Conservation (phyloP, 2,329 filamentous ascomycete species). For the Fusarium incarnatum region DNA sequence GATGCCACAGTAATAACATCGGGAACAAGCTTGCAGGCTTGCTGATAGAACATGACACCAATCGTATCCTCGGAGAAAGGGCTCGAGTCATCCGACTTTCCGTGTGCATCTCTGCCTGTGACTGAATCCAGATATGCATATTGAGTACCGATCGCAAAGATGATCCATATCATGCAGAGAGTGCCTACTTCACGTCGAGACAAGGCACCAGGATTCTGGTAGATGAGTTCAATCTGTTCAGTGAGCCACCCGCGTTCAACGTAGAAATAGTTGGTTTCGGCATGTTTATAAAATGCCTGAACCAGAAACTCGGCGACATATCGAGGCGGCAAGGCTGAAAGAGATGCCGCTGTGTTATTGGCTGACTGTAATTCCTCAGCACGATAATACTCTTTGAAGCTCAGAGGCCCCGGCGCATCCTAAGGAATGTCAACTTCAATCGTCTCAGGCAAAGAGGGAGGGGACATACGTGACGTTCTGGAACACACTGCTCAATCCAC, state of each 20-base stretch:
- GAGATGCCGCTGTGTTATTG: slow-evolving; percentile 53
- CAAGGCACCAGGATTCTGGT: slow-evolving; percentile 53
- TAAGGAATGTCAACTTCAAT: slow-evolving; percentile 18
- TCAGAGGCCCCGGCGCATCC: slow-evolving; percentile 46
- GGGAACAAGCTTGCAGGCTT: slow-evolving; percentile 64
- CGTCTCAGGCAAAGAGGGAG: background rate
- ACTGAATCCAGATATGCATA: slow-evolving; percentile 61
- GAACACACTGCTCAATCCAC: slow-evolving; percentile 59
- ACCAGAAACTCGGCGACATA: slow-evolving; percentile 61
- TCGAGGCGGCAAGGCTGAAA: slow-evolving; percentile 58
- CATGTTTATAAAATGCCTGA: slow-evolving; percentile 61
- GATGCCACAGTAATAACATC: slow-evolving; percentile 68
- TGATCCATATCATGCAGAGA: slow-evolving; percentile 59
- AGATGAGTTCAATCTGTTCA: slow-evolving; percentile 55
- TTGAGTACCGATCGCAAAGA: slow-evolving; percentile 63
- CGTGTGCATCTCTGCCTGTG: slow-evolving; percentile 35
- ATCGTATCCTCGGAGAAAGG: slow-evolving; percentile 63
- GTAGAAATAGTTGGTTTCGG: slow-evolving; percentile 62
- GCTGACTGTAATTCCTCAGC: slow-evolving; percentile 59
- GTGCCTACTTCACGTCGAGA: slow-evolving; percentile 56
- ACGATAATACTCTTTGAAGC: slow-evolving; percentile 58
- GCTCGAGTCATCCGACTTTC: slow-evolving; percentile 39
- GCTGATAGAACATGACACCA: slow-evolving; percentile 67
- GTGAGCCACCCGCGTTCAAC: slow-evolving; percentile 59
- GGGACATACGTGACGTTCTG: slow-evolving; percentile 47